Conservation (phyloP, 352 stramenopile species). For the Pythium volutum region DNA sequence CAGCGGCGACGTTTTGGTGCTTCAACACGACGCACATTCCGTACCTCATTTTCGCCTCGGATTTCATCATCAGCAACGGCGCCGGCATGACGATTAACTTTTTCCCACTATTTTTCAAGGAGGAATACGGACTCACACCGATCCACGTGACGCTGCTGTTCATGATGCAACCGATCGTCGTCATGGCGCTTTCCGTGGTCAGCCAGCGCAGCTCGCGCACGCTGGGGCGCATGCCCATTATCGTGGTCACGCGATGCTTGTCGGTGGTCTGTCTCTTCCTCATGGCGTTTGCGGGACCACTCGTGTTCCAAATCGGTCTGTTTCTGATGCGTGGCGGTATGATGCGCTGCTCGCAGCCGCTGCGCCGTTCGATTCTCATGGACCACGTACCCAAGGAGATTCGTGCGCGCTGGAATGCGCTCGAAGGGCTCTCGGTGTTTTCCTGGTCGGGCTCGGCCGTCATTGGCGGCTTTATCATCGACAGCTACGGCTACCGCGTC, state of each 20-base stretch:
- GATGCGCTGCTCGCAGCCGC: constrained; percentile 81
- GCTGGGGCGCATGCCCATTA: constrained; percentile 69
- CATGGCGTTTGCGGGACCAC: constrained; percentile 58
- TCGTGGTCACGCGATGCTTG: constrained; percentile 56
- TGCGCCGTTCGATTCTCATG: constrained; percentile 78
- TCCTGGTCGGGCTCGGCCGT: constrained; percentile 81
- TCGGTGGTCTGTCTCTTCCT: constrained; percentile 59
- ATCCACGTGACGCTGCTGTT: constrained; percentile 73
- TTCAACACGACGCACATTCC: constrained; percentile 68
- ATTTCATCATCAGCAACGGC: constrained; percentile 85
- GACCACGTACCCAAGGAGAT: constrained; percentile 74
- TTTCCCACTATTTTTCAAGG: constrained; percentile 82
- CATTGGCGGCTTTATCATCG: constrained; percentile 70
- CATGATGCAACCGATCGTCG: constrained; percentile 58
- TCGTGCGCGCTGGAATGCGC: constrained; percentile 71
- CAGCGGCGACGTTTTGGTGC: constrained; percentile 56
- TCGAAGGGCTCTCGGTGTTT: constrained; percentile 74
- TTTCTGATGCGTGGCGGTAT: constrained; percentile 78
- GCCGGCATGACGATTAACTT: constrained; percentile 85
- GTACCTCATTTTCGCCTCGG: constrained; percentile 62
- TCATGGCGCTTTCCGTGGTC: constrained; percentile 63
- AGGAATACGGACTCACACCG: constrained; percentile 71
- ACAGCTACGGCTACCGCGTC: constrained; percentile 70
- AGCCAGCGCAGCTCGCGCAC: constrained; percentile 48
- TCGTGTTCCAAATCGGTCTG: constrained; percentile 56